Percentiles rank a stretch among this genome's conserved stretches.
Evolutionary conservation across 2,329 filamentous ascomycete species (phyloP).

Genomic region (Byssoonygena ceratinophila): DNA sequence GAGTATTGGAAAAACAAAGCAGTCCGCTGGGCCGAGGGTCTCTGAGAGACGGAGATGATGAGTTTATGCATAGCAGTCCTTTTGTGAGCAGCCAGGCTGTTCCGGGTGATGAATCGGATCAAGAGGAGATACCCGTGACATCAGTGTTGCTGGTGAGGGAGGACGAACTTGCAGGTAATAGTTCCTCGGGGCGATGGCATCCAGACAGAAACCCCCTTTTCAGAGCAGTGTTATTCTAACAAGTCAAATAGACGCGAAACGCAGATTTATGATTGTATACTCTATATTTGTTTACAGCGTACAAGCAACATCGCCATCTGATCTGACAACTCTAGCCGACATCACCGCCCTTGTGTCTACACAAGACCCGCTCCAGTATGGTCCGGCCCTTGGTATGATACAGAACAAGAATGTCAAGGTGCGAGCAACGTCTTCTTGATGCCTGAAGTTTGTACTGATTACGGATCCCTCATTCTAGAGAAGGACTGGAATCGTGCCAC

Average conservation of each 20-base stretch:
- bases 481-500: slow-evolving; percentile 7
- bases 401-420: slow-evolving; percentile 58
- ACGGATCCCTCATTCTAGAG: slow-evolving; percentile 4
- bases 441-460: neutral
- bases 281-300: slow-evolving; percentile 85
- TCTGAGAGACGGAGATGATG: slow-evolving; percentile 52
- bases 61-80: slow-evolving; percentile 54
- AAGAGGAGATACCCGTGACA: slow-evolving; percentile 43
- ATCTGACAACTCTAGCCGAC: slow-evolving; percentile 62
- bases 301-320: slow-evolving; percentile 57
- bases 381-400: slow-evolving; percentile 61
- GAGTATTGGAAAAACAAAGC: slow-evolving; percentile 44
- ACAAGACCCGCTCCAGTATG: slow-evolving; percentile 51
- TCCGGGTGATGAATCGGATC: slow-evolving; percentile 39
- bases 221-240: slow-evolving; percentile 13
- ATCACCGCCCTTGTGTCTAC: slow-evolving; percentile 51
- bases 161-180: slow-evolving; percentile 57
- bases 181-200: neutral
- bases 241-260: slow-evolving; percentile 48
- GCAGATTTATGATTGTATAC: slow-evolving; percentile 58
- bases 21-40: slow-evolving; percentile 31
- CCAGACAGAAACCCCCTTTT: too few relatives aligned
- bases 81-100: slow-evolving; percentile 58
- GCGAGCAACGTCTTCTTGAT: slow-evolving; percentile 7
- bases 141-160: slow-evolving; percentile 60